Conservation (phyloP, 371 early-diverging fungal genomes). For the Rhizopus sp. region DNA sequence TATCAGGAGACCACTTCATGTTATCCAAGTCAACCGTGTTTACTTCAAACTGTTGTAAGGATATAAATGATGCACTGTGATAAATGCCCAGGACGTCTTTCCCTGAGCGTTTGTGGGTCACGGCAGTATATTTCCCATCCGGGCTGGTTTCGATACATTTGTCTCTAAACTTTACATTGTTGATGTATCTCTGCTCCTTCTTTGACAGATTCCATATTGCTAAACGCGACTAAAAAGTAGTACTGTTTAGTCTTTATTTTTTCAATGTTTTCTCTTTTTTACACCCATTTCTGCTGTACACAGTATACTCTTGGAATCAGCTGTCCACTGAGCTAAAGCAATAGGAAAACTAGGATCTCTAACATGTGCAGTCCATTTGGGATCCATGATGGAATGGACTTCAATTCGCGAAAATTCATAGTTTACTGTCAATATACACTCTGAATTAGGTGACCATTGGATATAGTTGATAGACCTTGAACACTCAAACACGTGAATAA, state of each 20-base stretch:
- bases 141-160: constrained; percentile 55
- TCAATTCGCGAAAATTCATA: constrained; percentile 54
- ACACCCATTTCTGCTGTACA: constrained; percentile 70
- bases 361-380: constrained; percentile 65
- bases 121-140: constrained; percentile 68
- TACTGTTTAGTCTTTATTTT: neutral
- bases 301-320: constrained; percentile 64
- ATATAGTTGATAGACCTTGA: constrained; percentile 55
- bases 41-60: constrained; percentile 45
- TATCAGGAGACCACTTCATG: constrained; percentile 85
- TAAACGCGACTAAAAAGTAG: constrained; percentile 15
- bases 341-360: constrained; percentile 66
- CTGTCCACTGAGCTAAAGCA: constrained; percentile 59
- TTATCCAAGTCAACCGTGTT: constrained; percentile 72
- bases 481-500: constrained; percentile 64
- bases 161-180: constrained; percentile 20
- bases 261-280: neutral
- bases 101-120: constrained; percentile 59
- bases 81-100: constrained; percentile 77
- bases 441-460: constrained; percentile 72
- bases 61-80: constrained; percentile 54
- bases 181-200: constrained; percentile 11
- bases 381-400: constrained; percentile 64
- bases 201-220: constrained; percentile 25
- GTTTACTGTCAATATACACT: constrained; percentile 58